These are phyloP conservation scores for Botryotinia narcissicola DNA, from an alignment of 2,329 filamentous ascomycete species.

Conservation along the genomic window DNA sequence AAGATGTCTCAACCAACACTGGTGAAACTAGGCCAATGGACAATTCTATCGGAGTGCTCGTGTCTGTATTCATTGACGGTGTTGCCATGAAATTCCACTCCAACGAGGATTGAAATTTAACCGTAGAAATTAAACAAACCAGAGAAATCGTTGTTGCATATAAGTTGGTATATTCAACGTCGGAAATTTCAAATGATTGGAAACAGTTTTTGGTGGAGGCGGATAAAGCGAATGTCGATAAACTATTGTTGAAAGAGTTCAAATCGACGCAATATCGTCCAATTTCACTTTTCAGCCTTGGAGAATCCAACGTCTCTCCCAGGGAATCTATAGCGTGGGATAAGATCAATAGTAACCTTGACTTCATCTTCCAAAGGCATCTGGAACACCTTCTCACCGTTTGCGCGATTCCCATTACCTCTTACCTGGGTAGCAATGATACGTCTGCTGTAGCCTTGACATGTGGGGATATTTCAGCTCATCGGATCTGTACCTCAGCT, in stretches of 20 bases:
- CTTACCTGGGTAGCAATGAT: accelerated
- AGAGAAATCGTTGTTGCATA: neutral
- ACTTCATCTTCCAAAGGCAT: neutral
- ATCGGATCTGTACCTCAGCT: neutral
- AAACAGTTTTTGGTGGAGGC: neutral
- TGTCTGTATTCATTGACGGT: neutral
- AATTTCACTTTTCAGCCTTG: neutral
- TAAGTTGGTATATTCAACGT: neutral
- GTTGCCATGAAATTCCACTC: neutral
- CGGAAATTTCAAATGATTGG: neutral
- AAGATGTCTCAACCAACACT: too few species aligned
- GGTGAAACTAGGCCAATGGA: neutral
- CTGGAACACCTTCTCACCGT: neutral
- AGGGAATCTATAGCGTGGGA: accelerated
- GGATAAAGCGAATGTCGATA: neutral
- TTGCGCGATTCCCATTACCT: neutral
- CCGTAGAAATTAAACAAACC: neutral
- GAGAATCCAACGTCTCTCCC: neutral
- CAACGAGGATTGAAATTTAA: neutral
- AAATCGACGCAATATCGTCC: neutral
- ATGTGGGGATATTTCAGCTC: neutral
- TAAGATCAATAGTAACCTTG: neutral
- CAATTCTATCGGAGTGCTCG: neutral
- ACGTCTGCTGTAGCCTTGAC: neutral
- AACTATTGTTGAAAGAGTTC: accelerated